Evolutionary conservation across 768 basidiomycete species (phyloP).

Genomic region (Chlorophyllum brunneum): DNA sequence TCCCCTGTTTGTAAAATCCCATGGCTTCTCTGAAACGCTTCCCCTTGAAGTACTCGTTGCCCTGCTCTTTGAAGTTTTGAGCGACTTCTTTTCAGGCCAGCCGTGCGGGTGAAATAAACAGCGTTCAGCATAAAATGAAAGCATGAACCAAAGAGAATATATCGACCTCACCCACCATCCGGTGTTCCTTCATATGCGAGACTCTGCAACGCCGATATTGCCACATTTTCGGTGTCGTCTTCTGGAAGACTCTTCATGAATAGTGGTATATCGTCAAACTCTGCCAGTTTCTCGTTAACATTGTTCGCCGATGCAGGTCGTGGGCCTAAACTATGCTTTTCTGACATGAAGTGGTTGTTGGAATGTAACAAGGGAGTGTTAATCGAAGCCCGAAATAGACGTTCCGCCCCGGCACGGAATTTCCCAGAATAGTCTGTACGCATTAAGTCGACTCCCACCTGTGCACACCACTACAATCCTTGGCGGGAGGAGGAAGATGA

Average conservation of each 20-base stretch:
- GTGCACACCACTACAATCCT: no score
- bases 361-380: no score
- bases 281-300: slow-evolving; percentile 36
- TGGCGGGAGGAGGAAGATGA: slow-evolving; percentile 20
- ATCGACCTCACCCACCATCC: slow-evolving; percentile 69
- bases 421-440: no score
- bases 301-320: slow-evolving; percentile 23
- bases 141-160: not conserved
- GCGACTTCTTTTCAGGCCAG: slow-evolving; percentile 63
- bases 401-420: no score
- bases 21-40: slow-evolving; percentile 85
- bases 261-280: slow-evolving; percentile 69
- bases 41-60: slow-evolving; percentile 90
- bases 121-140: slow-evolving; percentile 5
- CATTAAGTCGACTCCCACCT: no score
- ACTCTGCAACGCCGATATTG: slow-evolving; percentile 79
- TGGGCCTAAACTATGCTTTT: not conserved
- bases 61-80: slow-evolving; percentile 90
- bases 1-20: slow-evolving; percentile 85
- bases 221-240: slow-evolving; percentile 59
- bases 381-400: no score
- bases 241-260: slow-evolving; percentile 90
- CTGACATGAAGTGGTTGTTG: not conserved
- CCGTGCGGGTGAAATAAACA: not conserved
- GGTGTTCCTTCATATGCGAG: slow-evolving; percentile 88